Conservation (phyloP, 345 rosid species). For the Excoecaria agallocha region DNA sequence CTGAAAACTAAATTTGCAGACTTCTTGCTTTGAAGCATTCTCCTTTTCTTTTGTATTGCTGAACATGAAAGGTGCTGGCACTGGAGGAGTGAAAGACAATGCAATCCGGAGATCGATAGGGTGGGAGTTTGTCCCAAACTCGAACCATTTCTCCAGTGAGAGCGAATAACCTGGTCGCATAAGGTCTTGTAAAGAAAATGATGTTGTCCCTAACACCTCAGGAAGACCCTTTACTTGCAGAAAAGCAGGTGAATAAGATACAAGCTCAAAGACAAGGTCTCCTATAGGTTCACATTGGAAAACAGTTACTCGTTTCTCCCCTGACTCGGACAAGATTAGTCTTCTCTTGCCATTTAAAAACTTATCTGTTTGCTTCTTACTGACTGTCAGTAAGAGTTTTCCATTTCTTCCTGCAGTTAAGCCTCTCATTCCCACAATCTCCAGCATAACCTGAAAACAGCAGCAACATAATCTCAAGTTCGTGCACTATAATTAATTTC, state of each 20-base stretch:
- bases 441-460: slow-evolving; percentile 14
- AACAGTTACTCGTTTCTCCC: slow-evolving; percentile 18
- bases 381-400: slow-evolving; percentile 14
- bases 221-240: not conserved
- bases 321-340: slow-evolving; percentile 19
- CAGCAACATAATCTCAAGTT: not conserved
- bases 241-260: not conserved
- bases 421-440: slow-evolving; percentile 18
- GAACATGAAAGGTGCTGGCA: slow-evolving; percentile 24
- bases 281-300: slow-evolving; percentile 30
- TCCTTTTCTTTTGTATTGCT: not conserved
- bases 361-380: slow-evolving; percentile 21
- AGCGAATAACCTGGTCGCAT: slow-evolving; percentile 23
- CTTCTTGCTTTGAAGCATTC: not conserved
- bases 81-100: slow-evolving; percentile 31
- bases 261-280: slow-evolving; percentile 30
- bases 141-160: slow-evolving; percentile 31
- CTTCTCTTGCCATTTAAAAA: slow-evolving; percentile 20
- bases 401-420: slow-evolving; percentile 8
- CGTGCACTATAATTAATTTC: not conserved
- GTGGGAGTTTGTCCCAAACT: slow-evolving; percentile 11
- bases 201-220: slow-evolving; percentile 20
- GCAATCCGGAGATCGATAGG: slow-evolving; percentile 23
- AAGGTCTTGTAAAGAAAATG: slow-evolving; percentile 25
- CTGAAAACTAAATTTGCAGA: no score